These are phyloP conservation scores for Salicornia ramosissima DNA, from an alignment of 148 eudicot species.

Conservation along the genomic window DNA sequence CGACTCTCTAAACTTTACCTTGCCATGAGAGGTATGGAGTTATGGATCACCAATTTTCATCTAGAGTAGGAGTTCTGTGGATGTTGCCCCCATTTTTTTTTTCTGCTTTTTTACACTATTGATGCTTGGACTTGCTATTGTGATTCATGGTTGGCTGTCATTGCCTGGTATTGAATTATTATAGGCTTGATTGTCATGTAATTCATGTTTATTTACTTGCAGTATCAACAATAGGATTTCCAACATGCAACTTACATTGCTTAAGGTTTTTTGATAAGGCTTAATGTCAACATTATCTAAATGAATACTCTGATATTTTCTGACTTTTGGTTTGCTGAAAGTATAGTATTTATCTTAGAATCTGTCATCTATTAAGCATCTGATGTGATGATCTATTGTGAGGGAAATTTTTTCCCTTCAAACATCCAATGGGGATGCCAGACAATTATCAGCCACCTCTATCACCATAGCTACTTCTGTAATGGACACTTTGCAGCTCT, in stretches of 20 bases:
- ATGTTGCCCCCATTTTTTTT: no score
- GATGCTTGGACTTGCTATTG: neutral
- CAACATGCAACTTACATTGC: neutral
- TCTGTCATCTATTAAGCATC: neutral
- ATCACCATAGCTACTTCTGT: neutral
- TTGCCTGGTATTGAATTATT: no score
- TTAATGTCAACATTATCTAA: neutral
- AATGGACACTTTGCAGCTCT: neutral
- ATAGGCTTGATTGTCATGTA: neutral
- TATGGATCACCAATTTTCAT: neutral
- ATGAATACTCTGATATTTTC: neutral
- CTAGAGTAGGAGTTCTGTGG: neutral
- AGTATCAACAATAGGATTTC: neutral
- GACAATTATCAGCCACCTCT: no score
- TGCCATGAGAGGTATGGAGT: conserved; percentile 78
- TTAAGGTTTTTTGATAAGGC: neutral
- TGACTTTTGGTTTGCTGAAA: neutral
- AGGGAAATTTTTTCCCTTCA: no score
- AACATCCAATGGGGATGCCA: no score
- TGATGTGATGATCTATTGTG: no score
- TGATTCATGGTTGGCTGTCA: no score
- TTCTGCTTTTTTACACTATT: neutral
- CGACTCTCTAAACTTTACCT: conserved; percentile 71
- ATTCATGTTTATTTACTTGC: neutral
- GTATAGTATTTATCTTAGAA: neutral